Base-by-base conservation (phyloP, 2,329 filamentous ascomycete genomes). In the Fonsecaea monophora region DNA sequence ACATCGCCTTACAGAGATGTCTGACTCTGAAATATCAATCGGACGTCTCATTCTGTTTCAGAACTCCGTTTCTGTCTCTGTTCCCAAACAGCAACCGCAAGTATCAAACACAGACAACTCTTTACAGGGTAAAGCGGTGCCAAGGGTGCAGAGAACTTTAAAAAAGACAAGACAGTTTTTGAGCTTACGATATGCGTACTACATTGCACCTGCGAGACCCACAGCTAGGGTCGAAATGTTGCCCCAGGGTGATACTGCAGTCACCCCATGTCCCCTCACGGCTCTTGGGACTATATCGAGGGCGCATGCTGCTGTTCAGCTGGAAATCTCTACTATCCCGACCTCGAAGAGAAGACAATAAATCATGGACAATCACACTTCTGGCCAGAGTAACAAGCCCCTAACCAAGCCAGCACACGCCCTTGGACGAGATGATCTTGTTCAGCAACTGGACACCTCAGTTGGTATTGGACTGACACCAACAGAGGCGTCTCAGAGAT, bases 351-450 rank as follows among this genome's bases (percentile, higher is more conserved):
- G 9, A 2, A 25, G 42, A n/a, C 5, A 21, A 21, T 7, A 10
- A 48, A 48, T 21, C n/a, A 65, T 65, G 63, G 60, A 68, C 25
- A 74, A 74, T 64, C 80, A 82, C 72, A 75, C 77, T 35, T 81
- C 81, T 34, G 81, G 81, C 25, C 81, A 83, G 72, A 75, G 79
- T 25, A 84, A 83, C 71, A 82, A 80, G 68, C 85, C 85, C 40
- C 78, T 92, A 45, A 85, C 86, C 8, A 79, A 81, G 38, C 89
- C 89, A 13, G 87, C 89, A 7, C 89, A 92, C 75, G 81, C 86
- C 54, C 80, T 92, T 58, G 75, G 82, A n/a, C 80, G 80, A 72
- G 79, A 83, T 21, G 77, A 83, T 37, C 82, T 88, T 38, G 78
- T 85, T 37, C 76, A 82, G 18, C 85, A 90, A 75, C 82, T 90